Evolutionary conservation across 768 basidiomycete genomes (phyloP), one percentile per base, ranked within the genome.

Genomic region (Trametes villosa): DNA sequence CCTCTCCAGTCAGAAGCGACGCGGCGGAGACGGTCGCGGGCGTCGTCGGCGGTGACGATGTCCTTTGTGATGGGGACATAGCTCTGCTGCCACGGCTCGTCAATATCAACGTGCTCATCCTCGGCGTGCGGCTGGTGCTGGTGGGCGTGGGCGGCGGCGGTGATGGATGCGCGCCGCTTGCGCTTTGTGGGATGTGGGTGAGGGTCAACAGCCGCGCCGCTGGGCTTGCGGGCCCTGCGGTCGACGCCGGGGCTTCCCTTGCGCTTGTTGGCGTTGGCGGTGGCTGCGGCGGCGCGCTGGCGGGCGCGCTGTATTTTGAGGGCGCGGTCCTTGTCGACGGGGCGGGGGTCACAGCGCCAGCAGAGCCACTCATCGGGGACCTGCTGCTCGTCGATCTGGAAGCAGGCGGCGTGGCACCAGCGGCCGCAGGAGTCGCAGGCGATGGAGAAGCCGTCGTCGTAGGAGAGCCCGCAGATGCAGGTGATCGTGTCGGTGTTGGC

Each of bases 391-490:
- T 78, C 75, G 62, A 90, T 86, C 47, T 78, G 83, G 65, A 89
- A 90, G 74, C 94, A 95, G 9, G 84, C 86, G 8, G 84, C 86
- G 75, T 96, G 94, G 66, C 88, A 89, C 92, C 94, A 95, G 38
- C 88, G 82, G 22, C 81, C 82, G 70, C 94, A 96, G 49, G 77
- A 71, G 72, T 95, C 94, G 75, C 94, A 96, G 11, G 88, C 90
- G 63, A 95, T 91, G 11, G 86, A 88, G 72, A 89, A 91, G 22
- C 92, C 92, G 71, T 93, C 92, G 74, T 93, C 93, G 69, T 85
- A 80, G 46, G 79, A 75, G 62, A 83, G 83, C 6, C 85, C 86
- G 72, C 92, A 95, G 60, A 92, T 89, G 71, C 93, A 95, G 46
- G 79, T 77, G 53, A 88, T 85, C 49, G 77, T 76, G 47, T 86